Base-by-base conservation (phyloP, 2,329 filamentous ascomycete genomes). In the Alternaria angustiovoidea region DNA sequence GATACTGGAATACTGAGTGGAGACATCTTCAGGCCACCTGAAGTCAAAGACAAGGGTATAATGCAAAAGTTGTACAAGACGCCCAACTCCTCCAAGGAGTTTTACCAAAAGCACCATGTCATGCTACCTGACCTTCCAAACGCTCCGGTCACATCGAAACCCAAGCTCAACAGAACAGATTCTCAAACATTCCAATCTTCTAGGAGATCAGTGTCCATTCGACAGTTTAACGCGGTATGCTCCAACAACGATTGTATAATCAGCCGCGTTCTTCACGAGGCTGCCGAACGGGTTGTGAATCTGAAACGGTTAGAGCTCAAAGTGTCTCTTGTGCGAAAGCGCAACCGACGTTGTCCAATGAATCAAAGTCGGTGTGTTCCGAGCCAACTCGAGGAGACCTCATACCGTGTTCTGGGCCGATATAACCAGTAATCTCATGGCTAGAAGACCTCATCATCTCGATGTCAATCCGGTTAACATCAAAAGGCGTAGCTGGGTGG, bases 121-220 rank as follows among this genome's bases (percentile, higher is more conserved):
- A 48, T 5, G 14, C 30, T 36, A 7, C 7, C 30, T 24, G 7
- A 12, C 0, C 3, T 5, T 11, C 5, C 16, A 18, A 11, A 8
- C 2, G 4, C 7, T 14, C 11, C 46, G 3, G 18, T 22, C 11
- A 5, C 11, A 0, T 2, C 11, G 11, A 7, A 4, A 30, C 7
- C 18, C 20, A 20, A 12, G 11, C 0, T 12, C 7, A 2, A 48
- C n/a, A 16, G 7, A 16, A n/a, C 14, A 22, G 2, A 6, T 7
- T n/a, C 0, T 9, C 7, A 1, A 24, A n/a, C 18, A 34, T 8
- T 0, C 46, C 46, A 48, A 48, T 9, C 12, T 34, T n/a, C 6
- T 0, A 0, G 16, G 12, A 12, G 30, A 34, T 2, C 46, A 3
- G 12, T 9, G 1, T 6, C 30, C 7, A 5, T 1, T 3, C 24